Evolutionary conservation across 208 protist genomes (phyloP), one percentile per base, ranked within the genome.

Genomic region (Crithidia sp.): DNA sequence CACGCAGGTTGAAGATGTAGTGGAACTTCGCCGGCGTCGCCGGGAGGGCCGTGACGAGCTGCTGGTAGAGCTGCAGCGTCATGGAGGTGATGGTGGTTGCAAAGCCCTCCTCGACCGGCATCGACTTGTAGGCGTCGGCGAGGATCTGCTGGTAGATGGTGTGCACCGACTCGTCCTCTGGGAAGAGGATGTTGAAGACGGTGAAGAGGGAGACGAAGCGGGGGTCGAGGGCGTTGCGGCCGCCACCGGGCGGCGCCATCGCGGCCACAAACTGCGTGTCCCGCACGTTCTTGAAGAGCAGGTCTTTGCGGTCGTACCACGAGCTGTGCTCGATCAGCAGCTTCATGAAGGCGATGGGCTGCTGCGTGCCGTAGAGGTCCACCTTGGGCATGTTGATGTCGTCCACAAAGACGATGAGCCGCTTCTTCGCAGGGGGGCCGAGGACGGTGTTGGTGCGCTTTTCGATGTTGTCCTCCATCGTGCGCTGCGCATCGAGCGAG

Each of bases 1-100:
- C 99, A 70, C 99, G 88, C 49, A 99, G 87, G 83, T 99, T 99
- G 90, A 99, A 99, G 60, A 99, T 94, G 82, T 99, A 99, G 82
- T 99, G 99, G 83, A 99, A 99, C 79, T 99, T 99, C 8, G 97
- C 88, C 13, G 98, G 99, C 10, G 99, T 99, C 19, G 98, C 96
- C 4, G 98, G 97, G 40, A 99, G 90, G n/a, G 77, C 58, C 4
- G 76, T 47, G 44, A 98, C 90, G 56, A 99, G 77, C 10, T 75
- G 45, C 45, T 93, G 77, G 81, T 99, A 99, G 28, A 99, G 77
- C 52, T 83, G 82, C 49, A 99, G 89, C 10, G 97, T 99, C 80
- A 96, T 90, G 41, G 83, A 69, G 7, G 98, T 99, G 41, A 99
- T 66, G 19, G 67, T 80, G 19, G 88, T 83, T 19, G 82, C 69